A percentile compares a stretch with the other conserved stretches of the same genome.
These are phyloP conservation scores for Thalia dealbata DNA, from an alignment of 176 grass and related monocot species.

Conservation along the genomic window DNA sequence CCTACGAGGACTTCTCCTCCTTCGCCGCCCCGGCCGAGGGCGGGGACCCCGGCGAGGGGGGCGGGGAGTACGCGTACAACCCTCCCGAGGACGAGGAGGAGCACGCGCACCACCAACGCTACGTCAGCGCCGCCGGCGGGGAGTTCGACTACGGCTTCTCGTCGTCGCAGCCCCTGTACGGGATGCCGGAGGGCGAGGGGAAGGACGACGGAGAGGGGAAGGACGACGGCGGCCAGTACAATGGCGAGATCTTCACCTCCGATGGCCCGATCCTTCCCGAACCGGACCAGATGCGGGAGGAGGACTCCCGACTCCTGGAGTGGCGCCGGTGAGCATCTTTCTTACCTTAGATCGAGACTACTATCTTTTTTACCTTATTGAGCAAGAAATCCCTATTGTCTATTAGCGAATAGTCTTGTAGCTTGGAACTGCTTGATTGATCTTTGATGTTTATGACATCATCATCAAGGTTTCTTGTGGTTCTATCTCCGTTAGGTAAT, in stretches of 20 bases:
- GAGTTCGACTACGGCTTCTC: not conserved
- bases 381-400: too few species aligned
- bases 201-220: not conserved
- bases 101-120: not conserved
- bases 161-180: not conserved
- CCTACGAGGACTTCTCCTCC: not conserved
- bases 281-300: constrained; percentile 6
- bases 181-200: not conserved
- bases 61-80: too few species aligned
- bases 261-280: constrained; percentile 3
- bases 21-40: not conserved
- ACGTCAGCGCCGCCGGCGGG: not conserved
- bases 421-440: too few species aligned
- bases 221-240: not conserved
- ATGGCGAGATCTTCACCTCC: constrained; percentile 4
- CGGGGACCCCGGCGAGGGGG: not conserved
- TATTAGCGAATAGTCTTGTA: too few species aligned
- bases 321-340: constrained; percentile 6
- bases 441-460: too few species aligned
- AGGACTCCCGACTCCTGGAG: not conserved
- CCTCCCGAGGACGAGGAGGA: not conserved
- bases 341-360: not conserved
- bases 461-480: too few species aligned
- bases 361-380: not conserved
- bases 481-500: too few species aligned